Evolutionary conservation across 2,329 filamentous ascomycete genomes (phyloP).

Genomic region (Hymenotorrendiella dingleyae): DNA sequence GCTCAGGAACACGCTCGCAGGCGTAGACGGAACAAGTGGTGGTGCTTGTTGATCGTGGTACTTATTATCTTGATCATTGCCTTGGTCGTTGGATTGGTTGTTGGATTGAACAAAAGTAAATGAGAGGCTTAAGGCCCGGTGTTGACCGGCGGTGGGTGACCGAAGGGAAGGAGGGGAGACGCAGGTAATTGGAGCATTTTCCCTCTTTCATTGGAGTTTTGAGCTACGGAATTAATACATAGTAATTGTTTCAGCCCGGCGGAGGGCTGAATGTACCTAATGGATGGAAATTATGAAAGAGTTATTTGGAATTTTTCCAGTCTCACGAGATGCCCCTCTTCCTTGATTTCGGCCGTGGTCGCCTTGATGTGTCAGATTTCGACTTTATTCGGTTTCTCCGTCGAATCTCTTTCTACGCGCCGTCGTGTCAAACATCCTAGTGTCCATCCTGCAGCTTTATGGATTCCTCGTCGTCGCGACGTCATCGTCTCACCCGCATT

Average conservation of each 20-base stretch:
- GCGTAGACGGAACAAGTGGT: conserved; percentile 76
- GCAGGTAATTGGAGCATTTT: too few relatives aligned
- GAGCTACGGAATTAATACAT: background rate
- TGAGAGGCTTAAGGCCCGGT: too few relatives aligned
- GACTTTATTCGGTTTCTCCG: too few relatives aligned
- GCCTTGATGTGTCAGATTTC: too few relatives aligned
- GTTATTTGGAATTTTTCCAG: background rate
- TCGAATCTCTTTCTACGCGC: too few relatives aligned
- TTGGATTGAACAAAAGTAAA: conserved; percentile 24
- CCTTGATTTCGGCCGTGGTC: too few relatives aligned
- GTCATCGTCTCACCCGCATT: too few relatives aligned
- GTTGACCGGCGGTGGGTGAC: background rate
- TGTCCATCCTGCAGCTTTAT: too few relatives aligned
- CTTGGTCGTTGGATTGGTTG: conserved; percentile 41
- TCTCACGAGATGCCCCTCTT: too few relatives aligned
- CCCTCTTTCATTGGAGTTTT: too few relatives aligned
- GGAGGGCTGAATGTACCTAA: background rate
- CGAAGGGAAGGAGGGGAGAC: background rate
- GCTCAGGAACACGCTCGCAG: conserved; percentile 62
- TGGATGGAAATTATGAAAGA: conserved; percentile 1
- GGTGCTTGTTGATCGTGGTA: conserved; percentile 57
- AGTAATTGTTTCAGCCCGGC: background rate
- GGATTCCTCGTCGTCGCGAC: too few relatives aligned
- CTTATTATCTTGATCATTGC: conserved; percentile 54
- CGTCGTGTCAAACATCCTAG: too few relatives aligned